Conservation (phyloP, 306 rosid genomes). For the Carpinus fangiana region DNA sequence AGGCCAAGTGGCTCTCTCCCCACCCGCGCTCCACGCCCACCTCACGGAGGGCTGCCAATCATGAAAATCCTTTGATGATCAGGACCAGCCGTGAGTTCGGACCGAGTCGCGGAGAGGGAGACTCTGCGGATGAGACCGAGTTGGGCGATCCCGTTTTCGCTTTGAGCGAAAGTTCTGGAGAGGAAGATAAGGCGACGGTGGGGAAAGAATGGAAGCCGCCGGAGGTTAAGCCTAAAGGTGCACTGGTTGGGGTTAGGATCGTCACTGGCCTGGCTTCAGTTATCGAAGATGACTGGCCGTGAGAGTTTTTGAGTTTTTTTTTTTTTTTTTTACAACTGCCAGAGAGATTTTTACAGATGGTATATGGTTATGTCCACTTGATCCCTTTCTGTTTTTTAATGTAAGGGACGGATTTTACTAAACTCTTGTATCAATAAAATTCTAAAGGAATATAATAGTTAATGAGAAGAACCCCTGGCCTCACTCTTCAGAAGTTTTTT, state of each 20-base stretch:
- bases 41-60: not conserved
- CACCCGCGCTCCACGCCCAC: constrained; percentile 32
- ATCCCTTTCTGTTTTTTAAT: constrained; percentile 56
- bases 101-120: not conserved
- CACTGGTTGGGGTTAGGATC: constrained; percentile 36
- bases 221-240: constrained; percentile 47
- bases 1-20: constrained; percentile 72
- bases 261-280: constrained; percentile 68
- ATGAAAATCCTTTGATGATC: not conserved
- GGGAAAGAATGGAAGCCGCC: constrained; percentile 52
- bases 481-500: not conserved
- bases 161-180: constrained; percentile 21
- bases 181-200: constrained; percentile 17
- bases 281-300: constrained; percentile 49
- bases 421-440: constrained; percentile 37
- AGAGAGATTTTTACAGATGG: constrained; percentile 26
- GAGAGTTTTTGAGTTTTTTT: constrained; percentile 42
- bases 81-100: constrained; percentile 5
- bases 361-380: constrained; percentile 32
- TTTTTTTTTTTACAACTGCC: not conserved
- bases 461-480: not conserved
- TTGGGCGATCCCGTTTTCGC: constrained; percentile 27
- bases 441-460: constrained; percentile 25
- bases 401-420: constrained; percentile 57
- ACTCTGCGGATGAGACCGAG: constrained; percentile 15